A percentile compares a stretch with the other conserved stretches of the same genome.
Evolutionary conservation across 352 stramenopile species (phyloP).

Genomic region (Phytophthora fragariaefolia): DNA sequence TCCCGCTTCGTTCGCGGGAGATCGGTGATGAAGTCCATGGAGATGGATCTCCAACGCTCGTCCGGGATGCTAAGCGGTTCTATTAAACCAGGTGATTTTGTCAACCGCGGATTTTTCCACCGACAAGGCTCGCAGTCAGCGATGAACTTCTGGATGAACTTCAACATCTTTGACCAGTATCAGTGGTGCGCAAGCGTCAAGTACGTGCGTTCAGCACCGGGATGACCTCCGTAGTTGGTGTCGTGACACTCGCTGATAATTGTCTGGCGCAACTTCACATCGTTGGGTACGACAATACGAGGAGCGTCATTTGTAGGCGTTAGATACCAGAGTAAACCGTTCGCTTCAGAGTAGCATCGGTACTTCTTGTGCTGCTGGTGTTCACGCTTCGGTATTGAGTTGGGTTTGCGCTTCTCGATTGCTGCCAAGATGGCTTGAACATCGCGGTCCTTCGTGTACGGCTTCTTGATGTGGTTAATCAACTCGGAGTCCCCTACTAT

Average conservation of each 20-base stretch:
- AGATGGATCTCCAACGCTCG: conserved; percentile 12
- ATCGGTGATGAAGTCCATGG: conserved; percentile 23
- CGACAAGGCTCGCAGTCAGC: conserved; percentile 25
- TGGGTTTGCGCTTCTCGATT: not conserved
- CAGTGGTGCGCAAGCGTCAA: conserved; percentile 11
- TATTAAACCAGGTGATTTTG: conserved; percentile 13
- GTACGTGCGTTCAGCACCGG: conserved; percentile 10
- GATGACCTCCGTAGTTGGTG: conserved; percentile 23
- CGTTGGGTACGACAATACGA: conserved; percentile 19
- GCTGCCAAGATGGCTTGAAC: not conserved
- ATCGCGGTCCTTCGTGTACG: not conserved
- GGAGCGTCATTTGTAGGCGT: conserved; percentile 11
- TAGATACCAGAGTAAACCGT: conserved; percentile 11
- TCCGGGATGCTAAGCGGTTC: conserved; percentile 14
- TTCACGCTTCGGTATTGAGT: not conserved
- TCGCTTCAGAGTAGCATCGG: not conserved
- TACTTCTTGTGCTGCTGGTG: conserved; percentile 6
- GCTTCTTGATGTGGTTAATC: conserved; percentile 1
- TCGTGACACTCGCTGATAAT: conserved; percentile 19
- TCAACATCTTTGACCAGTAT: conserved; percentile 24
- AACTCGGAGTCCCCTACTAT: not conserved
- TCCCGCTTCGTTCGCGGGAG: not conserved
- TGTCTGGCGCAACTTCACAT: conserved; percentile 6
- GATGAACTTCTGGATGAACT: conserved; percentile 18
- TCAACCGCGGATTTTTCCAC: conserved; percentile 18